Evolutionary conservation across 768 basidiomycete genomes (phyloP), one percentile per base, ranked within the genome.

Genomic region (Hemileccinum rubropunctum): DNA sequence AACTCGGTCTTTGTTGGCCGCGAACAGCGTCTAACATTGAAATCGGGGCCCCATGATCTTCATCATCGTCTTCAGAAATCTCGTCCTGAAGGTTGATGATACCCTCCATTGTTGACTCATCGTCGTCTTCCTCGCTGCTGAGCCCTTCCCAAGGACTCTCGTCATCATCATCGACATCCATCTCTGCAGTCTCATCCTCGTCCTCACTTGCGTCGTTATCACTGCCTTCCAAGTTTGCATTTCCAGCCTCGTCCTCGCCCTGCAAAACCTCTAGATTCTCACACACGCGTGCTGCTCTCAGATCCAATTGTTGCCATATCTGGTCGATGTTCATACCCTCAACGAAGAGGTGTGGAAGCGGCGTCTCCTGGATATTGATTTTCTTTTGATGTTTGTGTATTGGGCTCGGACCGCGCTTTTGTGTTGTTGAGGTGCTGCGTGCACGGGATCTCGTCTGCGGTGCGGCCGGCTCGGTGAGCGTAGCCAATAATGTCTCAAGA

Each of bases 301-400:
- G 73, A 62, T 98, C 95, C 47, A 98, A 67, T 71, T 99, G 95
- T 35, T 85, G 86, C 95, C 95, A 99, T 23, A 98, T 74, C 66
- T 95, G 94, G 49, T 91, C 89, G 20, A 81, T 77, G 57, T 84
- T 86, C 81, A 97, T 85, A 15, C 79, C 85, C 18, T 91, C 82
- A 12, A 84, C 73, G 51, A 83, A 88, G 17, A 99, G 78, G 32
- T 79, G 80, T 7, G 81, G 73, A 3, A 98, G 67, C 6, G 94
- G 94, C 1, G 95, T 97, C 21, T 71, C 71, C 44, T 73, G 62
- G 43, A 84, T 73, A 11, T 67, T 47, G 4, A 63, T 41, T 38
- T 63, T 68, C 27, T 65, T 60, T 32, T 51, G 67, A 14, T 65
- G 60, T n/a, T 74, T 66, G n/a, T 65, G 57, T 14, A 58, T 55